phyloP scores from a whole-genome alignment of 148 eudicot species.

The Rhododendron vialii region DNA sequence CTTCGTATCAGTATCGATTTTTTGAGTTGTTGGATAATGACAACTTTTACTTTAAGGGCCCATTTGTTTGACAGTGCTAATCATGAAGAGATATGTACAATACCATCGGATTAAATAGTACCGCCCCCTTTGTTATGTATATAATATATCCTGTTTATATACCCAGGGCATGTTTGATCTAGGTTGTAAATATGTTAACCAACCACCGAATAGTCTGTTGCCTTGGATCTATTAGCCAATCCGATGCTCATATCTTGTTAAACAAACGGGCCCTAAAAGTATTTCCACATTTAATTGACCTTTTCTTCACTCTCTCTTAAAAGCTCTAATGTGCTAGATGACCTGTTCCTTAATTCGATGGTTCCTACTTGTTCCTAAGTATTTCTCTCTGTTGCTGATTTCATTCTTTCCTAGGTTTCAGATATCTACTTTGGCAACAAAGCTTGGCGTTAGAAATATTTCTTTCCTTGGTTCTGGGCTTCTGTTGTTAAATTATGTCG shows the following conservation, averaged over 20 bases:
- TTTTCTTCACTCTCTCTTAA: background rate
- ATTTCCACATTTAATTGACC: background rate
- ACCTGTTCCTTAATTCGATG: background rate
- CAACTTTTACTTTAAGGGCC: background rate
- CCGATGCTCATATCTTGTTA: background rate
- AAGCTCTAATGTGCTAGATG: background rate
- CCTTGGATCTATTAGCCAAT: background rate
- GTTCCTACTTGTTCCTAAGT: constrained; percentile 9
- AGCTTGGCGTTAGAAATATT: constrained; percentile 93
- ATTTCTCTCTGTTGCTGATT: background rate
- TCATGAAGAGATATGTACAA: background rate
- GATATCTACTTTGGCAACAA: constrained; percentile 91
- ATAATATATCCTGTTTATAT: no score
- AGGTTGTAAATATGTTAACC: background rate
- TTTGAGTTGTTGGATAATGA: background rate
- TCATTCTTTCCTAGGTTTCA: constrained; percentile 50
- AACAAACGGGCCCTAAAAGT: background rate
- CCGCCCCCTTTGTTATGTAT: background rate
- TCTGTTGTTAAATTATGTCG: constrained; percentile 75
- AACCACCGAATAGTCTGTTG: background rate
- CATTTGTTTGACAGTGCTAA: background rate
- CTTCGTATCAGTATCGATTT: background rate
- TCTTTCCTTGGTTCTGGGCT: constrained; percentile 93
- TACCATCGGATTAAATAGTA: background rate
- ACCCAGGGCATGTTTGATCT: background rate